Conservation (phyloP, 768 basidiomycete genomes). For the Tylopilus balloui region DNA sequence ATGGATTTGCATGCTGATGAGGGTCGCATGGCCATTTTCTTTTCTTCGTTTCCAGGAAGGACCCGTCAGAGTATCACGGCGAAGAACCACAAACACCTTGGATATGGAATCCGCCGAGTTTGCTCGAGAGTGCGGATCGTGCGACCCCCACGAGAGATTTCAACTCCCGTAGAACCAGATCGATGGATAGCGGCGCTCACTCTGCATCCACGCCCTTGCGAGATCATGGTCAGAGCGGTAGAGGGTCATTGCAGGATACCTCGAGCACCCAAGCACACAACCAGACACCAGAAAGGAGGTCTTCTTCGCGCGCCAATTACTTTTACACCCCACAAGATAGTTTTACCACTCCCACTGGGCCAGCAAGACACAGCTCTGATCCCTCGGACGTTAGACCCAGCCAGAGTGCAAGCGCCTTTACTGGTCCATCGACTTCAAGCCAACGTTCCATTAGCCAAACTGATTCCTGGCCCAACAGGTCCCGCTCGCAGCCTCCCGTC, state of each 20-base stretch:
- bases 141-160: constrained; percentile 30
- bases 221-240: constrained; percentile 20
- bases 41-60: constrained; percentile 14
- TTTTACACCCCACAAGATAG: constrained; percentile 20
- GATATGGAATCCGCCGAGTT: constrained; percentile 62
- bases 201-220: constrained; percentile 17
- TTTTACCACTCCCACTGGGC: constrained; percentile 9
- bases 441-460: constrained; percentile 13
- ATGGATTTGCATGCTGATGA: constrained; percentile 12
- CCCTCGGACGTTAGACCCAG: constrained; percentile 12
- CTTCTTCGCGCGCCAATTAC: constrained; percentile 15
- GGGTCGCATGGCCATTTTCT: neutral
- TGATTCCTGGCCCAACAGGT: constrained; percentile 18
- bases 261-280: constrained; percentile 11
- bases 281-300: constrained; percentile 23
- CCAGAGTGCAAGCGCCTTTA: constrained; percentile 3
- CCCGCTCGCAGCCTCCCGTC: constrained; percentile 21
- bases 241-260: constrained; percentile 13
- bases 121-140: constrained; percentile 30
- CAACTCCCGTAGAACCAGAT: constrained; percentile 19
- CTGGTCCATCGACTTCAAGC: constrained; percentile 16
- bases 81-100: constrained; percentile 57
- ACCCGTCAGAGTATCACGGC: constrained; percentile 33
- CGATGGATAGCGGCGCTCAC: constrained; percentile 15
- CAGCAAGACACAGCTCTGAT: constrained; percentile 25